These are phyloP conservation scores for Triglochin maritima DNA, from an alignment of 106 monocot genomes.

Conservation along the genomic window DNA sequence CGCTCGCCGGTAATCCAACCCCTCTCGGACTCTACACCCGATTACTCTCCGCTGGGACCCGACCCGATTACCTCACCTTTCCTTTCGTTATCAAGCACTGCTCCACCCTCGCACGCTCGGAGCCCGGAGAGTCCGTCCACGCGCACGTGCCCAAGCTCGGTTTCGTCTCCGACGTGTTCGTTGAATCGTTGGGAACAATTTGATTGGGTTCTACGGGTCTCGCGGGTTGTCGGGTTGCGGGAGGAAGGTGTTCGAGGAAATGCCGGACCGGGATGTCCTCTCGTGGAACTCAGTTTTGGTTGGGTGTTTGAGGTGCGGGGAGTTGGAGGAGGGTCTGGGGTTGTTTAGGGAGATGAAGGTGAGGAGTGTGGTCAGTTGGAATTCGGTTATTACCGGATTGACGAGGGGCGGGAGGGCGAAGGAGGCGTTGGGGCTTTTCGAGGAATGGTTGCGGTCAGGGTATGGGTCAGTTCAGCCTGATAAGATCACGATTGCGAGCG, in stretches of 20 bases:
- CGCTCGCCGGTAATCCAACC: conserved; percentile 6
- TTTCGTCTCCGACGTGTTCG: conserved; percentile 14
- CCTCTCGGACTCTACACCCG: conserved; percentile 23
- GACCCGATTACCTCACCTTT: conserved; percentile 47
- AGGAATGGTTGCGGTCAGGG: conserved; percentile 12
- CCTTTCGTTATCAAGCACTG: conserved; percentile 43
- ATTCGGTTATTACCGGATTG: conserved; percentile 35
- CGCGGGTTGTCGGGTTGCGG: conserved; percentile 11
- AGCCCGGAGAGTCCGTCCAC: conserved; percentile 24
- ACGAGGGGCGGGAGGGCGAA: conserved; percentile 22
- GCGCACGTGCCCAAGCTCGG: conserved; percentile 27
- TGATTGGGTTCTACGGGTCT: conserved; percentile 21
- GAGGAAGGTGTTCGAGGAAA: conserved; percentile 26
- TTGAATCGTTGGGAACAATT: conserved; percentile 21
- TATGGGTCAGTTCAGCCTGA: conserved; percentile 16
- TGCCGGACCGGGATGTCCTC: conserved; percentile 22
- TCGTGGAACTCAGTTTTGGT: conserved; percentile 40
- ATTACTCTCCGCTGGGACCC: conserved; percentile 20
- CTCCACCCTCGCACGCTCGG: background rate
- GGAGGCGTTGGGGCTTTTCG: conserved; percentile 32
- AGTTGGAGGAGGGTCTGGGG: conserved; percentile 18
- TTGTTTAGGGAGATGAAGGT: conserved; percentile 24
- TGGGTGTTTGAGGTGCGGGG: conserved; percentile 41
- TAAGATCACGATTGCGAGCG: conserved; percentile 27
- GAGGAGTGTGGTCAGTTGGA: conserved; percentile 41